These are phyloP conservation scores for Parastagonospora avenae DNA, from an alignment of 2,329 filamentous ascomycete species.

Conservation along the genomic window DNA sequence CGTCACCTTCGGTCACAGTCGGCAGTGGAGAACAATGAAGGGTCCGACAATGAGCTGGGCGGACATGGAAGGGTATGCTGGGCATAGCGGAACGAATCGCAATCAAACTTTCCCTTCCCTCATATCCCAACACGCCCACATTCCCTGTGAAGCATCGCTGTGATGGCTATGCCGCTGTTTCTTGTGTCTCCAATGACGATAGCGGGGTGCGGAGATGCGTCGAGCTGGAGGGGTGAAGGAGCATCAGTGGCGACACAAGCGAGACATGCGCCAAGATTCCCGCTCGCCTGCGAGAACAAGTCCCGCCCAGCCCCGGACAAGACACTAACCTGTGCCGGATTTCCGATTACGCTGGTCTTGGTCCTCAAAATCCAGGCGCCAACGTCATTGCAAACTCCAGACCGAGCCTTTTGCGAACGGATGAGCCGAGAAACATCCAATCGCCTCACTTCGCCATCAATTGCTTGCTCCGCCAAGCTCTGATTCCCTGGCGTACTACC, in stretches of 20 bases:
- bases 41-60: conserved; percentile 12
- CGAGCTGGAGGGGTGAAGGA: conserved; percentile 19
- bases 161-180: too few relatives aligned
- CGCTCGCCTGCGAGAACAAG: conserved; percentile 29
- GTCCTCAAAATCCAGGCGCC: conserved; percentile 6
- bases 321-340: conserved; percentile 16
- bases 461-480: conserved; percentile 20
- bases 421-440: conserved; percentile 14
- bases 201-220: conserved; percentile 14
- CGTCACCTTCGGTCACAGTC: conserved; percentile 32
- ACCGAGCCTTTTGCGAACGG: conserved; percentile 11
- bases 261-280: conserved; percentile 31
- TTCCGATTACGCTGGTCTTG: conserved; percentile 8
- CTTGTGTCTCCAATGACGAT: conserved; percentile 9
- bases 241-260: conserved; percentile 13
- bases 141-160: too few relatives aligned
- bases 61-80: conserved; percentile 3
- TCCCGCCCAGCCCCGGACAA: conserved; percentile 13
- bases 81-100: conserved; percentile 9
- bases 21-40: conserved; percentile 19
- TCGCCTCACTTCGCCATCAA: conserved; percentile 5
- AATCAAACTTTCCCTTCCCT: too few relatives aligned
- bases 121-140: too few relatives aligned
- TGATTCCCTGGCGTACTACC: conserved; percentile 9
- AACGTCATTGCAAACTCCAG: conserved; percentile 21